Evolutionary conservation across 2,329 filamentous ascomycete genomes (phyloP), one percentile per base, ranked within the genome.

Genomic region (Lachnellula cervina): DNA sequence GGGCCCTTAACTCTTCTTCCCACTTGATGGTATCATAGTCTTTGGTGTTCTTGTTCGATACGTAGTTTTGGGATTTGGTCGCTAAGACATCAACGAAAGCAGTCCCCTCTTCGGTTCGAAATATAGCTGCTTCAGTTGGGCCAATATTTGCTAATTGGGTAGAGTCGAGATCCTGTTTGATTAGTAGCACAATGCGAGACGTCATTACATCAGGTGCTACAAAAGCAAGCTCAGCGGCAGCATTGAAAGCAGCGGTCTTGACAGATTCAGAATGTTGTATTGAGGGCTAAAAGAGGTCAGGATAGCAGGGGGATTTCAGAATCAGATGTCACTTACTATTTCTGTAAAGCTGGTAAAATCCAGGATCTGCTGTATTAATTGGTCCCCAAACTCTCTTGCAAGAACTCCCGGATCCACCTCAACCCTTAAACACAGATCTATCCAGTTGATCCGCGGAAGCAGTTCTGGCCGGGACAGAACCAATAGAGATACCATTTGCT

Each of bases 21-120:
- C 95, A 99, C 72, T 96, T 97, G 42, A 97, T 73, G 1, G 90
- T 95, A 65, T 99, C 90, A 66, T 97, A 96, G 69, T 97, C 94
- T 70, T 96, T 97, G 49, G 84, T 87, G 66, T 90, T 96, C 74
- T 96, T 97, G 73, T 91, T 87, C 3, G 90, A 84, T 2, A 87
- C 75, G 38, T 79, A 76, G 58, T 82, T 82, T 56, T 84, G 83
- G 1, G 84, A 77, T 69, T 96, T 96, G 69, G 90, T 92, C 35
- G 88, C 89, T 5, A 99, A 79, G 0, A 97, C 89, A 72, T 99
- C 94, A 19, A 99, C 80, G 65, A 96, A 97, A 14, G 86, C 81
- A 1, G 87, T 92, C 1, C 91, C 93, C 70, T 95, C 90, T 1
- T 91, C 88, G 0, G 93, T 96, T 45, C 90, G 86, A 71, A 92